Percentiles rank a stretch among this genome's conserved stretches.
Evolutionary conservation across 169 alveolate species (phyloP).

Genomic region (Eimeria maxima): DNA sequence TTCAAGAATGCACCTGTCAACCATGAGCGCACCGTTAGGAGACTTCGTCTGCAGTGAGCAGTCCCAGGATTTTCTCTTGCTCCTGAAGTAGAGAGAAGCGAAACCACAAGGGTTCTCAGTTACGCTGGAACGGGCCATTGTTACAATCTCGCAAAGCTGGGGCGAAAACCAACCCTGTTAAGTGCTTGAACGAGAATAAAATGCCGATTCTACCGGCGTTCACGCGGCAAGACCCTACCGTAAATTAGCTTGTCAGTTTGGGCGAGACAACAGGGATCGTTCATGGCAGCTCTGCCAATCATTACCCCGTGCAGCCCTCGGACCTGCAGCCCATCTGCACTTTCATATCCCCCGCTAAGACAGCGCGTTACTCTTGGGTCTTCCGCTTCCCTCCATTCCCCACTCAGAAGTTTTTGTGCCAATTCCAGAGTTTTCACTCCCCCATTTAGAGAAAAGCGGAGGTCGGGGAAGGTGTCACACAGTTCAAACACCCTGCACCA

Average conservation of each 20-base stretch:
- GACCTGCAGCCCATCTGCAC: background rate
- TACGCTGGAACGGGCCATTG: background rate
- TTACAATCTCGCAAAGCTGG: too few species aligned
- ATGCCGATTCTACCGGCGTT: background rate
- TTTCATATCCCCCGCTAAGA: background rate
- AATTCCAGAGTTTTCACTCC: slow-evolving; percentile 91
- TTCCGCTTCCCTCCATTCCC: slow-evolving; percentile 68
- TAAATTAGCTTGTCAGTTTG: slow-evolving; percentile 82
- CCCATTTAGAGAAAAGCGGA: slow-evolving; percentile 96
- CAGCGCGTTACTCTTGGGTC: background rate
- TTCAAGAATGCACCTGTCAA: background rate
- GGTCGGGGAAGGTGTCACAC: slow-evolving; percentile 93
- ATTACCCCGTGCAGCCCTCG: slow-evolving; percentile 84
- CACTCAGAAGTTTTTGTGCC: slow-evolving; percentile 86
- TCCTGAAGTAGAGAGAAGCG: slow-evolving; percentile 4
- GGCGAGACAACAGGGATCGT: slow-evolving; percentile 85
- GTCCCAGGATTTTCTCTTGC: slow-evolving; percentile 20
- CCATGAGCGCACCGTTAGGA: background rate
- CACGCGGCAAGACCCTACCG: slow-evolving; percentile 57
- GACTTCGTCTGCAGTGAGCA: slow-evolving; percentile 56
- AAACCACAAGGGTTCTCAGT: background rate
- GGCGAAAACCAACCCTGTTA: background rate
- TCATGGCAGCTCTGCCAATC: slow-evolving; percentile 88
- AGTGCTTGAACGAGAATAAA: background rate
- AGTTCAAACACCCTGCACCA: slow-evolving; percentile 92